Percentiles rank a stretch among this genome's conserved stretches.
phyloP scores from a whole-genome alignment of 345 rosid genomes.

The Salix suchowensis region DNA sequence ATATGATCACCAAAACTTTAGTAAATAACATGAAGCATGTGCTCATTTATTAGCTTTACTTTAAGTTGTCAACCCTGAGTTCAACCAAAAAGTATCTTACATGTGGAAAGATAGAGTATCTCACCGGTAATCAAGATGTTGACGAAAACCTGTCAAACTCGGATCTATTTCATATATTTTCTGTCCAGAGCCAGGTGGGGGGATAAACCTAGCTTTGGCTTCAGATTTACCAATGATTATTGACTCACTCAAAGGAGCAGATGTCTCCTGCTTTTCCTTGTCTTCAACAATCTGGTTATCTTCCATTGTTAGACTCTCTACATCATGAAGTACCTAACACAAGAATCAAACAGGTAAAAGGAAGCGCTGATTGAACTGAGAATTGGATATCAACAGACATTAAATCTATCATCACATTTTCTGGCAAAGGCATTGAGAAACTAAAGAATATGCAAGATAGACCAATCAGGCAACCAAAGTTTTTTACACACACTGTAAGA shows the following conservation, averaged over 20 bases:
- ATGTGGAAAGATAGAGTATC: not conserved
- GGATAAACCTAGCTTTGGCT: slow-evolving; percentile 36
- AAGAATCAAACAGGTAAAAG: slow-evolving; percentile 7
- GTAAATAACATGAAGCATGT: too few species aligned
- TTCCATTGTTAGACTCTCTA: slow-evolving; percentile 42
- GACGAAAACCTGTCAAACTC: slow-evolving; percentile 42
- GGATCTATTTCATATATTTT: slow-evolving; percentile 88
- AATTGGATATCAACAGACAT: not conserved
- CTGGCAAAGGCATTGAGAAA: not conserved
- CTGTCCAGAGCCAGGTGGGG: slow-evolving; percentile 74
- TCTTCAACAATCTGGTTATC: slow-evolving; percentile 34
- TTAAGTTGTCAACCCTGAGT: not conserved
- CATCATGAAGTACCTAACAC: slow-evolving; percentile 33
- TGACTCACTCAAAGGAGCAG: slow-evolving; percentile 21
- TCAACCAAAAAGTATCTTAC: not conserved
- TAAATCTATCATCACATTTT: slow-evolving; percentile 1
- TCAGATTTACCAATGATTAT: slow-evolving; percentile 33
- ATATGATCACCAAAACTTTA: not conserved
- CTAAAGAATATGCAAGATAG: not conserved
- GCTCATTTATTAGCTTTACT: not conserved
- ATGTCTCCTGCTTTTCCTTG: slow-evolving; percentile 30
- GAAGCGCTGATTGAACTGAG: not conserved
- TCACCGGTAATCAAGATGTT: slow-evolving; percentile 88
- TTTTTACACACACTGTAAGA: too few species aligned
- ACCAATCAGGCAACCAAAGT: not conserved